A percentile compares a stretch with the other conserved stretches of the same genome.
phyloP scores from a whole-genome alignment of 495 filamentous ascomycete species.

The Apiosordaria backusii region DNA sequence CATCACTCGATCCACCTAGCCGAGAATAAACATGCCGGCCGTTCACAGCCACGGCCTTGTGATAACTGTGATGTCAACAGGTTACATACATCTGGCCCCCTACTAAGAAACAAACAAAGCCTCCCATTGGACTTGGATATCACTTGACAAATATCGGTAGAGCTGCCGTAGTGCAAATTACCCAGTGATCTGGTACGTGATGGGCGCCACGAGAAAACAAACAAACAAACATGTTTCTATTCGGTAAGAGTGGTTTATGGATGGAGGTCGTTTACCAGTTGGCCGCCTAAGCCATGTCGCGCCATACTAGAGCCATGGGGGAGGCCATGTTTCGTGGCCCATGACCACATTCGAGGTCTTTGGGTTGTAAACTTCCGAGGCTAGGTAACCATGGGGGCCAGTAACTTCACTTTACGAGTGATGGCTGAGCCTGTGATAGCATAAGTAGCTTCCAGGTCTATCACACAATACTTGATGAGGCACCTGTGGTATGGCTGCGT shows the following conservation, averaged over 20 bases:
- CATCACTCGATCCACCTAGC: not conserved
- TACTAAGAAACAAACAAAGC: not conserved
- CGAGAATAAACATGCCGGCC: not conserved
- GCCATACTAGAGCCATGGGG: not conserved
- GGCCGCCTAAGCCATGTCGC: not conserved
- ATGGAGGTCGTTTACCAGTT: not conserved
- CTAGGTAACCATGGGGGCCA: not conserved
- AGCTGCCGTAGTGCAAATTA: too few relatives aligned
- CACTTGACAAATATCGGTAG: too few relatives aligned
- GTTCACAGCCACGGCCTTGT: not conserved
- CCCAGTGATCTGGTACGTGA: not conserved
- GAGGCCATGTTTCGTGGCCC: not conserved
- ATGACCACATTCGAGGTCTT: too few relatives aligned
- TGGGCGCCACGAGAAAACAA: not conserved
- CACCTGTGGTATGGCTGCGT: too few relatives aligned
- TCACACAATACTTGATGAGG: too few relatives aligned
- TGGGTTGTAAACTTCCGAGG: not conserved
- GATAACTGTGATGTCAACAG: not conserved
- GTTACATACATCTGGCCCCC: not conserved
- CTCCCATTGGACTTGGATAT: not conserved
- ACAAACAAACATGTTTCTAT: not conserved
- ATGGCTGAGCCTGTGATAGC: too few relatives aligned
- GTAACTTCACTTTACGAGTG: too few relatives aligned
- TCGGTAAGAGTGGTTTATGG: not conserved
- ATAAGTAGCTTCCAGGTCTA: too few relatives aligned